phyloP scores from a whole-genome alignment of 345 rosid species.

The Murraya koenigii region DNA sequence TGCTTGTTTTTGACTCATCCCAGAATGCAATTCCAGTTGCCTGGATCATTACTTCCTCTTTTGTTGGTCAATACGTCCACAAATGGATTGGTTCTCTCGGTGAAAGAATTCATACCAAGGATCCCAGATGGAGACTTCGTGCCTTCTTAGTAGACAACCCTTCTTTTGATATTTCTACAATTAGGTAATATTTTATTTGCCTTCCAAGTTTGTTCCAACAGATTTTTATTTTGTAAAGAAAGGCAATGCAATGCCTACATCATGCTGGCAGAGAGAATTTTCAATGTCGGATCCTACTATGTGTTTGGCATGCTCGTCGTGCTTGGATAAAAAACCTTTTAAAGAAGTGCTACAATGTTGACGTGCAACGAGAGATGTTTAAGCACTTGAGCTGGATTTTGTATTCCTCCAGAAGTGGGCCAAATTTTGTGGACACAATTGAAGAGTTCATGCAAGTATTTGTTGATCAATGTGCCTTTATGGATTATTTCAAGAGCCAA shows the following conservation, averaged over 20 bases:
- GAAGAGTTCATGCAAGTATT: conserved; percentile 52
- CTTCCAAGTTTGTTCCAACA: conserved; percentile 1
- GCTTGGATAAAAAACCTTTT: conserved; percentile 52
- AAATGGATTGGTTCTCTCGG: conserved; percentile 49
- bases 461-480: conserved; percentile 46
- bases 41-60: conserved; percentile 47
- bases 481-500: conserved; percentile 45
- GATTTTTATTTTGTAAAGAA: neutral
- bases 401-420: conserved; percentile 37
- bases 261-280: conserved; percentile 46
- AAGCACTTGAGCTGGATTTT: conserved; percentile 46
- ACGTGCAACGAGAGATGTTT: conserved; percentile 47
- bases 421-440: conserved; percentile 33
- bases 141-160: conserved; percentile 50
- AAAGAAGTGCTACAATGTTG: conserved; percentile 42
- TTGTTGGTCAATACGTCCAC: conserved; percentile 31
- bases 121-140: conserved; percentile 44
- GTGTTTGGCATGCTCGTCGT: conserved; percentile 46
- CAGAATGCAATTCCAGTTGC: conserved; percentile 57
- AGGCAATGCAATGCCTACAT: conserved; percentile 3
- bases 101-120: conserved; percentile 43
- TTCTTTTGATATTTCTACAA: conserved; percentile 32
- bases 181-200: conserved; percentile 33
- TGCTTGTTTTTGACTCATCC: conserved; percentile 45
- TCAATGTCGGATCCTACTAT: conserved; percentile 43